A percentile compares a stretch with the other conserved stretches of the same genome.
Conservation (phyloP, 2,329 filamentous ascomycete genomes). For the Lasiodiplodia sp. region DNA sequence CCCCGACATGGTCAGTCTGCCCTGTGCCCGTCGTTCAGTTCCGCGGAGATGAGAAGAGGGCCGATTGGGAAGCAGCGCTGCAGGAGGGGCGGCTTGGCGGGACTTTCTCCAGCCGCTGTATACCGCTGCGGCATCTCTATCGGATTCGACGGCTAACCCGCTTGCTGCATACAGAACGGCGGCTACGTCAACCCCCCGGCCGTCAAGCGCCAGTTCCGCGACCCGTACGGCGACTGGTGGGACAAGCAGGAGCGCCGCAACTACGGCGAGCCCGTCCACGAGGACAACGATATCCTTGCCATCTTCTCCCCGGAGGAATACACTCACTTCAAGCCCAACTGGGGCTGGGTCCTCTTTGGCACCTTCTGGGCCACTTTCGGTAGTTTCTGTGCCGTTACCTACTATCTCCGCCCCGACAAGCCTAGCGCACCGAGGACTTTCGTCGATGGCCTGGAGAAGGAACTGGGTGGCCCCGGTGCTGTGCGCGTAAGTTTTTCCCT, state of each 20-base stretch:
- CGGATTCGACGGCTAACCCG: constrained; percentile 5
- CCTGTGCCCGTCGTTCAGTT: neutral
- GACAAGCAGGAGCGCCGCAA: constrained; percentile 97
- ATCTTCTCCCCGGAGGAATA: constrained; percentile 91
- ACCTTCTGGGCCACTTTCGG: constrained; percentile 52
- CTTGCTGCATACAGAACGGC: constrained; percentile 68
- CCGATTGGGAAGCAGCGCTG: neutral
- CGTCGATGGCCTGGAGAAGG: constrained; percentile 55
- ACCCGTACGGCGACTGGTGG: constrained; percentile 95
- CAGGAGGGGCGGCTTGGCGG: constrained; percentile 4
- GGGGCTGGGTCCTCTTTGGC: constrained; percentile 67
- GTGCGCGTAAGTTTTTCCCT: constrained; percentile 44
- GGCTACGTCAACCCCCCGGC: constrained; percentile 80
- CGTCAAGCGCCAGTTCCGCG: constrained; percentile 89
- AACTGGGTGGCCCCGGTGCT: constrained; percentile 56
- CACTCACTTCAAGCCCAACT: constrained; percentile 78
- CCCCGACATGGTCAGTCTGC: constrained; percentile 68
- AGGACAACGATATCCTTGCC: constrained; percentile 92
- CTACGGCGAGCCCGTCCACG: constrained; percentile 94
- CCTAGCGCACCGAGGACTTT: constrained; percentile 55
- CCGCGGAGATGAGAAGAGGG: neutral
- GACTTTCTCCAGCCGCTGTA: neutral
- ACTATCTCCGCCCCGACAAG: constrained; percentile 55
- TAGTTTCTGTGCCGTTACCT: constrained; percentile 49
- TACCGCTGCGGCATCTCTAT: neutral